Conservation (phyloP, 805 yeast genomes). For the Wickerhamomyces hampshirensis region DNA sequence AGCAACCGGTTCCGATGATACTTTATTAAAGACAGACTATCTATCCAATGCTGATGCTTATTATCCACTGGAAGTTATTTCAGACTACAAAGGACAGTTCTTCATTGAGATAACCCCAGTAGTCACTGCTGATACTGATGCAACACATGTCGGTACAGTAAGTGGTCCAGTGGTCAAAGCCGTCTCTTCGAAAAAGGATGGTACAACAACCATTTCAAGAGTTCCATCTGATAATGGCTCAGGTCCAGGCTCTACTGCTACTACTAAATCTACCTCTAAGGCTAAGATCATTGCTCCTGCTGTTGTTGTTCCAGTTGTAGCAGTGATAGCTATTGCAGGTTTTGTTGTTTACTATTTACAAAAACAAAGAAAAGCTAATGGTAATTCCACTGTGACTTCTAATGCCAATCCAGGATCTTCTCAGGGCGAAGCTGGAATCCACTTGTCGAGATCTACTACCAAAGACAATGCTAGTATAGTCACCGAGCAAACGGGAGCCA, state of each 20-base stretch:
- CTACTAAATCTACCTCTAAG: conserved; percentile 23
- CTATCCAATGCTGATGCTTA: conserved; percentile 35
- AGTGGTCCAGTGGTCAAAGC: conserved; percentile 38
- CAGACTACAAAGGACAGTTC: conserved; percentile 33
- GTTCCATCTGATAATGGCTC: conserved; percentile 37
- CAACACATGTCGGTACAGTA: conserved; percentile 33
- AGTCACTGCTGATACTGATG: conserved; percentile 29
- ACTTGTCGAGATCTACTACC: conserved; percentile 23
- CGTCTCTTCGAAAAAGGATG: conserved; percentile 28
- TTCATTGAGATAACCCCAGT: conserved; percentile 36
- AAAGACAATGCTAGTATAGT: conserved; percentile 18
- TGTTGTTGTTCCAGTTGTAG: conserved; percentile 38
- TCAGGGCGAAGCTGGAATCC: conserved; percentile 16
- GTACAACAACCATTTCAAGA: conserved; percentile 27
- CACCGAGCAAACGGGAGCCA: conserved; percentile 21
- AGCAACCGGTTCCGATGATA: conserved; percentile 27
- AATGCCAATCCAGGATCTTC: conserved; percentile 4
- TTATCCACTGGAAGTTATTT: conserved; percentile 31
- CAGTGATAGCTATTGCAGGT: conserved; percentile 25
- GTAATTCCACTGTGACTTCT: background rate
- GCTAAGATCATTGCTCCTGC: conserved; percentile 36
- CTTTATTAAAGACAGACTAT: conserved; percentile 30
- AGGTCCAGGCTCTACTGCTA: conserved; percentile 20
- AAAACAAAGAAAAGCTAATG: conserved; percentile 3
- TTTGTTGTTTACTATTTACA: conserved; percentile 30